Evolutionary conservation across 768 basidiomycete species (phyloP).

Genomic region (Amylocystis lapponica): DNA sequence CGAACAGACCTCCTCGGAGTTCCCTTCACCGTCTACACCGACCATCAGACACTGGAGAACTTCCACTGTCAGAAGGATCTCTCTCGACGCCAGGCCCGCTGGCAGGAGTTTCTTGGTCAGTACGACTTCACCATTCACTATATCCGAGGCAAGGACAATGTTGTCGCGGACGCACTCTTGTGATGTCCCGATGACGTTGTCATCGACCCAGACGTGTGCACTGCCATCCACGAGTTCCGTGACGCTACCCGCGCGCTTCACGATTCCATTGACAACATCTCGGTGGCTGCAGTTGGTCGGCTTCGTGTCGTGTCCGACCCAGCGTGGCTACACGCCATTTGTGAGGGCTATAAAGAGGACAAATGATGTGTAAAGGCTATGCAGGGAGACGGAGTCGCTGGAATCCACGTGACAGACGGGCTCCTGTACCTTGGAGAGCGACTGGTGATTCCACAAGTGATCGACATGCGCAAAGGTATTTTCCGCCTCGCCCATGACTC

Average conservation of each 20-base stretch:
- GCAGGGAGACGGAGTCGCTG: background rate
- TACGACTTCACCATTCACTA: conserved; percentile 33
- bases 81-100: conserved; percentile 27
- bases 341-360: conserved; percentile 4
- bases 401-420: conserved; percentile 1
- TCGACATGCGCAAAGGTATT: conserved; percentile 8
- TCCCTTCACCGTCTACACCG: conserved; percentile 26
- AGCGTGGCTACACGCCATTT: background rate
- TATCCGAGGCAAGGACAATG: conserved; percentile 33
- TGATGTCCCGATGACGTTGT: conserved; percentile 14
- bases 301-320: conserved; percentile 4
- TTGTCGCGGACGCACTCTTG: conserved; percentile 36
- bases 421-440: conserved; percentile 15
- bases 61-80: conserved; percentile 28
- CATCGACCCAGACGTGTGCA: background rate
- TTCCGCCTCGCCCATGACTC: conserved; percentile 11
- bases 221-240: background rate
- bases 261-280: background rate
- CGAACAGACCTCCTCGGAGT: conserved; percentile 17
- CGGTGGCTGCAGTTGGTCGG: background rate
- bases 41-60: conserved; percentile 32
- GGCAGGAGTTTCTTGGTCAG: conserved; percentile 32
- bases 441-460: conserved; percentile 16
- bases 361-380: conserved; percentile 3
- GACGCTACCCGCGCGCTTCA: no score